These are phyloP conservation scores for Tulasnella sp. DNA, from an alignment of 768 basidiomycete genomes.

Conservation along the genomic window DNA sequence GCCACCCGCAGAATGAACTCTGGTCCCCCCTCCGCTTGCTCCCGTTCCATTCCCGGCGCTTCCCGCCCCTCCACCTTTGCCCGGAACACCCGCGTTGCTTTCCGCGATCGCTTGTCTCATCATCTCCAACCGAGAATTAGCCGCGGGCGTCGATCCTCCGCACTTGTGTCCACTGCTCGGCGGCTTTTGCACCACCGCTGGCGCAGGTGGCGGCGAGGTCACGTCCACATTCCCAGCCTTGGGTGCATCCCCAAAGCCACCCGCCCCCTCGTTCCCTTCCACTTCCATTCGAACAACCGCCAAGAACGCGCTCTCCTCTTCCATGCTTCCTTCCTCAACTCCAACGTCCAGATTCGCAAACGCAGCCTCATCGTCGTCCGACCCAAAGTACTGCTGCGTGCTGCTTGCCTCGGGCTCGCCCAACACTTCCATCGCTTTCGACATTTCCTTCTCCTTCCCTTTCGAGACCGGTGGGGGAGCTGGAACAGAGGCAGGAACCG, in stretches of 20 bases:
- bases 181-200: not conserved
- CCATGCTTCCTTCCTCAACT: slow-evolving; percentile 14
- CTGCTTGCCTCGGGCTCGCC: not conserved
- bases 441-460: not conserved
- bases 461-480: not conserved
- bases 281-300: not conserved
- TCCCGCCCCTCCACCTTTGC: not conserved
- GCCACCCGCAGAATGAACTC: slow-evolving; percentile 1
- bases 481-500: not conserved
- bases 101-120: not conserved
- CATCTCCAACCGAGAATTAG: slow-evolving; percentile 2
- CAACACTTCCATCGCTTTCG: not conserved
- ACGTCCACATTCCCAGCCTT: not conserved
- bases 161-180: not conserved
- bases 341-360: not conserved
- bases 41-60: slow-evolving; percentile 1
- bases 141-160: not conserved
- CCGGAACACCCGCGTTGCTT: not conserved
- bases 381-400: slow-evolving; percentile 17
- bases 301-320: slow-evolving; percentile 10
- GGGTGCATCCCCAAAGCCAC: not conserved
- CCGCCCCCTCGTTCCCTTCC: not conserved
- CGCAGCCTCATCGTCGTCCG: slow-evolving; percentile 9
- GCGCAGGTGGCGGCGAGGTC: not conserved
- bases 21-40: not conserved